phyloP scores from a whole-genome alignment of 2,329 filamentous ascomycete genomes.

The Dichotomopilus funicola region DNA sequence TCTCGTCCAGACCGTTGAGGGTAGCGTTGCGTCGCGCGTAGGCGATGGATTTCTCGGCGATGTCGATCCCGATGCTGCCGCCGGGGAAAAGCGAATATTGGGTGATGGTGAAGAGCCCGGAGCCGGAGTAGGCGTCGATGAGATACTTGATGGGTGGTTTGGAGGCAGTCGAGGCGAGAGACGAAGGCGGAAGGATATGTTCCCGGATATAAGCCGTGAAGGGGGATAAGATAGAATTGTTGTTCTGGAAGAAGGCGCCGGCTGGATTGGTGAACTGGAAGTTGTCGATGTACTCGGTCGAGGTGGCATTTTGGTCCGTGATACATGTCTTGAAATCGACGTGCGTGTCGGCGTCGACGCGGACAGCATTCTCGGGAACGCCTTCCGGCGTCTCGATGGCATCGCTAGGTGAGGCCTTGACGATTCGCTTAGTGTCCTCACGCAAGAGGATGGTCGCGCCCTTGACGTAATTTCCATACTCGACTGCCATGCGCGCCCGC shows the following conservation, averaged over 20 bases:
- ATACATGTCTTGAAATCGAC: constrained; percentile 82
- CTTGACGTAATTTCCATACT: constrained; percentile 64
- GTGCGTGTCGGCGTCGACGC: constrained; percentile 51
- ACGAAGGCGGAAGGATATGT: constrained; percentile 56
- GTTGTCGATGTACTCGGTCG: constrained; percentile 80
- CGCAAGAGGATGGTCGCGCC: constrained; percentile 86
- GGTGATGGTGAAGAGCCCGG: constrained; percentile 93
- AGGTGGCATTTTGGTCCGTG: constrained; percentile 74
- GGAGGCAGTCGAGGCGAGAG: constrained; percentile 28
- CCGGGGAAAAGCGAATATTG: constrained; percentile 77
- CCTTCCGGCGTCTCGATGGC: constrained; percentile 26
- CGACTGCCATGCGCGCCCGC: constrained; percentile 64
- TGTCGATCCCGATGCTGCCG: constrained; percentile 83
- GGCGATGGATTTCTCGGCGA: constrained; percentile 69
- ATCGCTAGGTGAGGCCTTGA: constrained; percentile 38
- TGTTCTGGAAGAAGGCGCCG: constrained; percentile 97
- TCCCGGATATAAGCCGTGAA: constrained; percentile 86
- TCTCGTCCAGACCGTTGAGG: constrained; percentile 62
- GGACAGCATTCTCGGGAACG: constrained; percentile 36
- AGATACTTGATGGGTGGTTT: constrained; percentile 65
- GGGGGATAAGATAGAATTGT: constrained; percentile 87
- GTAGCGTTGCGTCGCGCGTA: constrained; percentile 73
- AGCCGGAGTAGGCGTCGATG: constrained; percentile 96
- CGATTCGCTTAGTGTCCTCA: constrained; percentile 69
- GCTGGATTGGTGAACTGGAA: constrained; percentile 87